Conservation (phyloP, 805 yeast species). For the Candida rishiriensis region DNA sequence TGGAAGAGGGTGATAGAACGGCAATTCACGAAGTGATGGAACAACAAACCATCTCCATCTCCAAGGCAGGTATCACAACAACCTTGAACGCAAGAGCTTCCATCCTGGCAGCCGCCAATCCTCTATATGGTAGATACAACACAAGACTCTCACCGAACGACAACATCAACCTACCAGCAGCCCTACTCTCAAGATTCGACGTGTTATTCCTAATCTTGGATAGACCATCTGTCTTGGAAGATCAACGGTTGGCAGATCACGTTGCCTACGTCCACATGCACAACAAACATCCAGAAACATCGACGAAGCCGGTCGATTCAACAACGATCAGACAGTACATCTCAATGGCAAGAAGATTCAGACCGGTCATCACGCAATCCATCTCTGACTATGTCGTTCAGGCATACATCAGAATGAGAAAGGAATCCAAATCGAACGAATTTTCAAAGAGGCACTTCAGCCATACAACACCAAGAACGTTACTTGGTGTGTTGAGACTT, state of each 20-base stretch:
- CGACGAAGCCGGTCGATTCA: constrained; percentile 72
- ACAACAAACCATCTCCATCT: constrained; percentile 95
- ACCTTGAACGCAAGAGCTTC: constrained; percentile 94
- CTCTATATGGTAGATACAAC: constrained; percentile 91
- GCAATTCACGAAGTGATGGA: constrained; percentile 99
- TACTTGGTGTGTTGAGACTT: constrained; percentile 84
- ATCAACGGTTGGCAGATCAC: constrained; percentile 84
- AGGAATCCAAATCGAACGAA: constrained; percentile 78
- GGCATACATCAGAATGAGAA: constrained; percentile 86
- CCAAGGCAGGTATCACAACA: constrained; percentile 97
- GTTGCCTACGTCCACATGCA: constrained; percentile 96
- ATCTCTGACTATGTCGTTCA: constrained; percentile 86
- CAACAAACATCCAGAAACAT: constrained; percentile 77
- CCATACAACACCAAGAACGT: constrained; percentile 93
- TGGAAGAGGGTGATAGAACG: constrained; percentile 95
- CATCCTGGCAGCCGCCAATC: constrained; percentile 97
- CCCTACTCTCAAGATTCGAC: constrained; percentile 91
- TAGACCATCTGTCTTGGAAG: constrained; percentile 72
- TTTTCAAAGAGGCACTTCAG: constrained; percentile 75
- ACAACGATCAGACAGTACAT: constrained; percentile 81
- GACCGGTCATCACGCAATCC: constrained; percentile 80
- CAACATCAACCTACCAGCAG: constrained; percentile 95
- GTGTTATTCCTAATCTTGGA: constrained; percentile 82
- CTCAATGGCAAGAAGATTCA: constrained; percentile 73
- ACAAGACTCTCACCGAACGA: constrained; percentile 87